Evolutionary conservation across 306 rosid species (phyloP).

Genomic region (Purshia tridentata): DNA sequence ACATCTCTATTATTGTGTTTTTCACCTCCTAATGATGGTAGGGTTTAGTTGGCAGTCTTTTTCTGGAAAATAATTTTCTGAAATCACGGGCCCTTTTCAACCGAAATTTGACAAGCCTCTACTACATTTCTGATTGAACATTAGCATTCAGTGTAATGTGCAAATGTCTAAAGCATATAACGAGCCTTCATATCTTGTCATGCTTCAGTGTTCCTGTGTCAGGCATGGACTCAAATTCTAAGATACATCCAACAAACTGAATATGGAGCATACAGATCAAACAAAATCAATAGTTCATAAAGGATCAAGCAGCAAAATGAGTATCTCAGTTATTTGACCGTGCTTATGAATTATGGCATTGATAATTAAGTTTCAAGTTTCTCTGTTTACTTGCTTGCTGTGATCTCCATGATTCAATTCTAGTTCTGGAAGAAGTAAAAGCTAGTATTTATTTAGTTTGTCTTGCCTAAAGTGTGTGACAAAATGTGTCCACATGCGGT

Average conservation of each 20-base stretch:
- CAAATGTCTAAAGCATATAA: conserved; percentile 1
- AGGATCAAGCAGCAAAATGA: neutral
- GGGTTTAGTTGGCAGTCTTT: conserved; percentile 31
- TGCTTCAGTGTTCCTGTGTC: conserved; percentile 5
- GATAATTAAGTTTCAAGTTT: neutral
- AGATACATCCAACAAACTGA: no score
- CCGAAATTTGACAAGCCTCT: conserved; percentile 12
- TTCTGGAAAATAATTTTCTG: conserved; percentile 20
- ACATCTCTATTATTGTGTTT: conserved; percentile 32
- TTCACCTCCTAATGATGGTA: conserved; percentile 34
- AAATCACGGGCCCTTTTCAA: conserved; percentile 25
- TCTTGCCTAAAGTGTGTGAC: conserved; percentile 16
- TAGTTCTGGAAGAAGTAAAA: conserved; percentile 1
- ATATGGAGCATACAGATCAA: no score
- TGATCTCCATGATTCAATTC: neutral
- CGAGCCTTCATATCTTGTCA: conserved; percentile 3
- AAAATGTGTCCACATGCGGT: conserved; percentile 26
- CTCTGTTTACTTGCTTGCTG: neutral
- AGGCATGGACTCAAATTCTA: conserved; percentile 1
- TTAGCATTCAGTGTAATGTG: conserved; percentile 1
- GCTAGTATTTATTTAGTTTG: conserved; percentile 6
- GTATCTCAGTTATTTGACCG: neutral
- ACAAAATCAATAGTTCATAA: no score
- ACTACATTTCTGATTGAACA: neutral
- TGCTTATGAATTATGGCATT: neutral